Evolutionary conservation across 2,329 filamentous ascomycete genomes (phyloP).

Genomic region (Zopfia rhizophila): DNA sequence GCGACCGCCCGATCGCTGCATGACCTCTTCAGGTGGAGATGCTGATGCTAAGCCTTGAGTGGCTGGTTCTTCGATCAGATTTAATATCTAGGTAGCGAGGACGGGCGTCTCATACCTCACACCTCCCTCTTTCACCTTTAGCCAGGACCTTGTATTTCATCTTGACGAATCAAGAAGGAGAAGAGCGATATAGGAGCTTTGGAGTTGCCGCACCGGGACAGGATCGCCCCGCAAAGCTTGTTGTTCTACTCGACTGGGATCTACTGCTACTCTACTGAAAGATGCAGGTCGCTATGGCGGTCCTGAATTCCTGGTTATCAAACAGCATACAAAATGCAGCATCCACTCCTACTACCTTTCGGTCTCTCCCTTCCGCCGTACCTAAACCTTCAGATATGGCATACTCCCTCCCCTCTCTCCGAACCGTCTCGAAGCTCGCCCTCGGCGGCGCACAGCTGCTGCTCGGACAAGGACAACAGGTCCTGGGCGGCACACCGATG

Average conservation of each 20-base stretch:
- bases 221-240: conserved; percentile 45
- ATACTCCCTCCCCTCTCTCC: conserved; percentile 47
- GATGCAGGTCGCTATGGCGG: conserved; percentile 20
- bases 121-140: conserved; percentile 24
- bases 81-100: conserved; percentile 27
- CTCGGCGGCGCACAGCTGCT: conserved; percentile 47
- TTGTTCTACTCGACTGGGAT: conserved; percentile 15
- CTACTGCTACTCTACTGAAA: conserved; percentile 14
- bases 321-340: conserved; percentile 40
- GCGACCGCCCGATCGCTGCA: conserved; percentile 26
- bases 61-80: conserved; percentile 35
- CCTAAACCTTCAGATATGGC: conserved; percentile 32
- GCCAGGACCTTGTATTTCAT: conserved; percentile 7
- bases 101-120: conserved; percentile 14
- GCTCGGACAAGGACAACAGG: conserved; percentile 37
- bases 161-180: conserved; percentile 24
- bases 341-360: background rate
- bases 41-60: conserved; percentile 45
- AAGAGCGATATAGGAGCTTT: conserved; percentile 17
- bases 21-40: conserved; percentile 38
- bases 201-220: conserved; percentile 35
- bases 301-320: conserved; percentile 34
- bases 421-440: conserved; percentile 49
- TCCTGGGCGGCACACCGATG: conserved; percentile 36
- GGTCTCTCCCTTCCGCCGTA: conserved; percentile 1